Conservation (phyloP, 2,329 filamentous ascomycete genomes). For the Hypoxylon sp. region DNA sequence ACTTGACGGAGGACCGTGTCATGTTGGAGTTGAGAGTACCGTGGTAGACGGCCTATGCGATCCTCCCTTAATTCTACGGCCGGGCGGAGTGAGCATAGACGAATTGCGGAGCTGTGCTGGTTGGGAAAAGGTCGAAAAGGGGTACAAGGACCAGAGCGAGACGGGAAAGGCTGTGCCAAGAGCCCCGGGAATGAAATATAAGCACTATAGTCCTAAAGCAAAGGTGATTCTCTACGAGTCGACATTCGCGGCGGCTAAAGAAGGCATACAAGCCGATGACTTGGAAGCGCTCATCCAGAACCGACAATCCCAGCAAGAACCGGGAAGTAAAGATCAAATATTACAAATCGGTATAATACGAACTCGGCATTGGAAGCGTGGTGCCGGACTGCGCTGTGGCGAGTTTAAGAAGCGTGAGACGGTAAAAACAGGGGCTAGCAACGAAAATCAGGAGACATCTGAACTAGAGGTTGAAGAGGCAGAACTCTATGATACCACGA, state of each 20-base stretch:
- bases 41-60: constrained; percentile 90
- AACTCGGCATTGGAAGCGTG: constrained; percentile 67
- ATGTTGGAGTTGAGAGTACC: constrained; percentile 94
- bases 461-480: constrained; percentile 60
- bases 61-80: constrained; percentile 86
- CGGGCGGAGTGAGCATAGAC: constrained; percentile 88
- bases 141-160: constrained; percentile 83
- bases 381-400: constrained; percentile 58
- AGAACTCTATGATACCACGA: constrained; percentile 55
- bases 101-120: constrained; percentile 80
- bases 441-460: constrained; percentile 47
- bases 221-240: constrained; percentile 86
- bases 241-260: constrained; percentile 54
- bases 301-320: constrained; percentile 38
- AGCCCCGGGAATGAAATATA: constrained; percentile 98
- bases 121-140: constrained; percentile 84
- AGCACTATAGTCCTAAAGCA: constrained; percentile 95
- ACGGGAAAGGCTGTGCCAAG: constrained; percentile 76
- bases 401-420: constrained; percentile 52
- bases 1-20: constrained; percentile 87
- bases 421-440: constrained; percentile 46
- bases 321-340: constrained; percentile 26
- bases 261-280: constrained; percentile 58
- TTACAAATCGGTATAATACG: constrained; percentile 67
- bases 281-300: constrained; percentile 44